Evolutionary conservation across 768 basidiomycete genomes (phyloP).

Genomic region (Tricholoma saponaceum): DNA sequence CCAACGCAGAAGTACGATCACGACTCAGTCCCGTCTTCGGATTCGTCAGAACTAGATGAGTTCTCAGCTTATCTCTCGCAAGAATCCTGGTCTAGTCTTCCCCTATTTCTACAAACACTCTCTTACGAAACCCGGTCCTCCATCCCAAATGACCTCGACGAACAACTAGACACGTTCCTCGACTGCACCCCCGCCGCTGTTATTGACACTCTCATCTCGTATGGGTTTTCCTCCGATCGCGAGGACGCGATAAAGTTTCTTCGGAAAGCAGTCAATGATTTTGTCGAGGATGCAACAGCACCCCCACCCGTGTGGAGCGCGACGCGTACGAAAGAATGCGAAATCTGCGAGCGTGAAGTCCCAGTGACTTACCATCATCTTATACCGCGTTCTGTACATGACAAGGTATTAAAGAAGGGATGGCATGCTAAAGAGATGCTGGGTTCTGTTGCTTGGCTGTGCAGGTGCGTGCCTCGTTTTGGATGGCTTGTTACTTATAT

Average conservation of each 20-base stretch:
- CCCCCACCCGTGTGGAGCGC: too few species aligned
- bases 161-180: slow-evolving; percentile 23
- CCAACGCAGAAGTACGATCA: slow-evolving; percentile 13
- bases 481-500: too few species aligned
- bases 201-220: slow-evolving; percentile 46
- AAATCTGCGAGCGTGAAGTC: too few species aligned
- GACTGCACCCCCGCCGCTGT: slow-evolving; percentile 38
- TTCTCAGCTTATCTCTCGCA: slow-evolving; percentile 48
- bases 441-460: too few species aligned
- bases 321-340: too few species aligned
- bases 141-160: slow-evolving; percentile 29
- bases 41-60: slow-evolving; percentile 39
- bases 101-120: slow-evolving; percentile 23
- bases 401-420: too few species aligned
- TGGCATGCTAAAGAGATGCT: too few species aligned
- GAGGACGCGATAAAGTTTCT: slow-evolving; percentile 39
- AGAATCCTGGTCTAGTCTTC: slow-evolving; percentile 44
- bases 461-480: too few species aligned
- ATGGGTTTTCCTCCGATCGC: slow-evolving; percentile 36
- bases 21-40: slow-evolving; percentile 12
- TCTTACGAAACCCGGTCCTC: slow-evolving; percentile 32
- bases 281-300: slow-evolving; percentile 27
- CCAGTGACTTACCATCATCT: too few species aligned
- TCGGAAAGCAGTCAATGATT: slow-evolving; percentile 35
- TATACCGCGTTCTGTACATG: too few species aligned